Evolutionary conservation across 2,329 filamentous ascomycete species (phyloP).

Genomic region (Talaromyces amestolkiae): DNA sequence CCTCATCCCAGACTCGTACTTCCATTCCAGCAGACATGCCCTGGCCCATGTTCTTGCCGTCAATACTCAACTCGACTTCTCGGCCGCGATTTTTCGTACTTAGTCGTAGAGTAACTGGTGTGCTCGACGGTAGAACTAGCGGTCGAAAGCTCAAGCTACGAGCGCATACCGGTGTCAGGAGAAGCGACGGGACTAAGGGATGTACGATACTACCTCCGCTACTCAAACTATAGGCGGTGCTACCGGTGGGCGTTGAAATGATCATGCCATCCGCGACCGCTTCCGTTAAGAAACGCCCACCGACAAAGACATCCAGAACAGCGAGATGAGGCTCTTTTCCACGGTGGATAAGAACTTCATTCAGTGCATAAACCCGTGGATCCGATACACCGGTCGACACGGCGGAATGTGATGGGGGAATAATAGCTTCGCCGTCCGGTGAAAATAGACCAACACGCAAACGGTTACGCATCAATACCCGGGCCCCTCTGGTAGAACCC

Average conservation of each 20-base stretch:
- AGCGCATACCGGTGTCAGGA: conserved; percentile 92
- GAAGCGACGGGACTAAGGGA: conserved; percentile 80
- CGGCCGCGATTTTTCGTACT: conserved; percentile 75
- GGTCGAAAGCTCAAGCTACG: conserved; percentile 89
- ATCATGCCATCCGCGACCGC: conserved; percentile 95
- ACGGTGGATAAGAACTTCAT: conserved; percentile 91
- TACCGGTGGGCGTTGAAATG: conserved; percentile 88
- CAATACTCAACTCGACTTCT: conserved; percentile 75
- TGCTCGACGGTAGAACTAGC: conserved; percentile 81
- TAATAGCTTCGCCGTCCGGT: conserved; percentile 53
- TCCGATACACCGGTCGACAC: conserved; percentile 24
- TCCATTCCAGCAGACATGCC: conserved; percentile 75
- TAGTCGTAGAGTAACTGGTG: conserved; percentile 75
- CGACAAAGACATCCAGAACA: conserved; percentile 87
- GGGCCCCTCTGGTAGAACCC: conserved; percentile 69
- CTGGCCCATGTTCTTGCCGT: conserved; percentile 65
- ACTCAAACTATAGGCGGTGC: conserved; percentile 92
- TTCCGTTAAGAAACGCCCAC: conserved; percentile 85
- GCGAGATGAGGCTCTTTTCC: conserved; percentile 87
- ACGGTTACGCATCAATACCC: conserved; percentile 81
- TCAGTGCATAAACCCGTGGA: conserved; percentile 69
- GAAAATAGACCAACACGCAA: conserved; percentile 84
- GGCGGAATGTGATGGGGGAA: conserved; percentile 43
- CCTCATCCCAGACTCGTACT: conserved; percentile 83
- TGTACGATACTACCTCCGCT: conserved; percentile 92